Evolutionary conservation across 2,329 filamentous ascomycete species (phyloP).

Genomic region (Penicillium hesseltinei): DNA sequence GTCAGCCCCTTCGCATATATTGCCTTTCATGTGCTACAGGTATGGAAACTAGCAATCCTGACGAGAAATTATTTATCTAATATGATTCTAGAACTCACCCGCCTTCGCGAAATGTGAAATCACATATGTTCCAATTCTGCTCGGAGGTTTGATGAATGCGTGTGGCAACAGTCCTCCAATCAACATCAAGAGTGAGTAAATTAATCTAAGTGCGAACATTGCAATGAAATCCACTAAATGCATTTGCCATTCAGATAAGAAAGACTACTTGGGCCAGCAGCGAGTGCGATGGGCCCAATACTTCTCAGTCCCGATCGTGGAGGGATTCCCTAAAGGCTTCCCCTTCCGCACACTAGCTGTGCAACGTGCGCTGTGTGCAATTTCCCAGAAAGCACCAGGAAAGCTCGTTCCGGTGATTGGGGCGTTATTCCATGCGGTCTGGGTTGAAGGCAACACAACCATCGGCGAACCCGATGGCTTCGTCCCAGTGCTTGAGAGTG

Average conservation of each 20-base stretch:
- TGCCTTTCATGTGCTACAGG: constrained; percentile 14
- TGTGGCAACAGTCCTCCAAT: constrained; percentile 17
- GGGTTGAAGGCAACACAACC: constrained; percentile 48
- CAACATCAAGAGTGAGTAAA: constrained; percentile 12
- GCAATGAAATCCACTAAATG: constrained; percentile 31
- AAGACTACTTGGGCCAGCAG: constrained; percentile 55
- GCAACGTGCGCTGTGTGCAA: constrained; percentile 53
- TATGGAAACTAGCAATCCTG: neutral
- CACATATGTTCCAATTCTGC: constrained; percentile 13
- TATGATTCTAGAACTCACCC: constrained; percentile 9
- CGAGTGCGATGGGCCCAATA: constrained; percentile 53
- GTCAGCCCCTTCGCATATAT: constrained; percentile 18
- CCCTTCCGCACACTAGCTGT: constrained; percentile 52
- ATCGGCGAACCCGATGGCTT: constrained; percentile 49
- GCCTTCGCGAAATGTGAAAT: constrained; percentile 16
- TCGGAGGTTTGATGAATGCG: constrained; percentile 16
- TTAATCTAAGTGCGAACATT: no score
- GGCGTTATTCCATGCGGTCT: constrained; percentile 52
- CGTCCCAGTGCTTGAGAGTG: constrained; percentile 42
- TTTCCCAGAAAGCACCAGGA: constrained; percentile 45
- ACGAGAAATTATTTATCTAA: neutral
- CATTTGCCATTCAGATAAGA: constrained; percentile 53
- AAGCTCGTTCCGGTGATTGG: constrained; percentile 44
- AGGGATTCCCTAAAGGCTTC: constrained; percentile 49
- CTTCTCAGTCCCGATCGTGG: constrained; percentile 55